A percentile compares a stretch with the other conserved stretches of the same genome.
Conservation (phyloP, 805 yeast species). For the Kluyveromyces siamensis region DNA sequence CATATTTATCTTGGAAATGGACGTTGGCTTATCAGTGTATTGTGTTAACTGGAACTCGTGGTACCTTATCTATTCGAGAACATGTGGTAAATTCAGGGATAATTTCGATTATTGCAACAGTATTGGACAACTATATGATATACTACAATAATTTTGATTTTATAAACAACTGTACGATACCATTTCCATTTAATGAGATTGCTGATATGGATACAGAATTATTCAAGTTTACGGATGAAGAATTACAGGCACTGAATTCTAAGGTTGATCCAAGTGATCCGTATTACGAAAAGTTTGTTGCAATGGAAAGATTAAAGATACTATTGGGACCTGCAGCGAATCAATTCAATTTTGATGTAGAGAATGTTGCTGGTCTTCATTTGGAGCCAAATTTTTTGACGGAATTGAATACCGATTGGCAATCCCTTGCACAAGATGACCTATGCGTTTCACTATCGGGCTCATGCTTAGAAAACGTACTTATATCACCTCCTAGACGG, state of each 20-base stretch:
- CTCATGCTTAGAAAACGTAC: constrained; percentile 4
- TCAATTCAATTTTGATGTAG: constrained; percentile 1
- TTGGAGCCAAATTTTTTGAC: not conserved
- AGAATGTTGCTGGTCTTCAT: constrained; percentile 3
- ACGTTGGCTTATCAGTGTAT: constrained; percentile 87
- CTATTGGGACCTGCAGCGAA: not conserved
- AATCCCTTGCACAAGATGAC: constrained; percentile 1
- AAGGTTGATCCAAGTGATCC: constrained; percentile 1
- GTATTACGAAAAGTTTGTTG: not conserved
- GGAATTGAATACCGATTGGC: constrained; percentile 2
- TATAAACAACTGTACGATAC: constrained; percentile 6
- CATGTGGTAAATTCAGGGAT: constrained; percentile 89
- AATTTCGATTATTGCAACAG: constrained; percentile 83
- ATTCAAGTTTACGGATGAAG: constrained; percentile 1
- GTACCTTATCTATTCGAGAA: constrained; percentile 76
- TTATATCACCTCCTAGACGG: constrained; percentile 38
- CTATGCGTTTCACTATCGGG: not conserved
- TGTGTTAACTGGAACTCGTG: constrained; percentile 86
- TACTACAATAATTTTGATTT: constrained; percentile 29
- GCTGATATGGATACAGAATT: not conserved
- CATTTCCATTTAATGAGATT: constrained; percentile 1
- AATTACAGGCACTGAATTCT: not conserved
- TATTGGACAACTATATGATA: constrained; percentile 73
- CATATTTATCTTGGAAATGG: constrained; percentile 94
- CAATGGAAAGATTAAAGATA: constrained; percentile 2